Evolutionary conservation across 2,329 filamentous ascomycete species (phyloP).

Genomic region (Fusarium denticulatum): DNA sequence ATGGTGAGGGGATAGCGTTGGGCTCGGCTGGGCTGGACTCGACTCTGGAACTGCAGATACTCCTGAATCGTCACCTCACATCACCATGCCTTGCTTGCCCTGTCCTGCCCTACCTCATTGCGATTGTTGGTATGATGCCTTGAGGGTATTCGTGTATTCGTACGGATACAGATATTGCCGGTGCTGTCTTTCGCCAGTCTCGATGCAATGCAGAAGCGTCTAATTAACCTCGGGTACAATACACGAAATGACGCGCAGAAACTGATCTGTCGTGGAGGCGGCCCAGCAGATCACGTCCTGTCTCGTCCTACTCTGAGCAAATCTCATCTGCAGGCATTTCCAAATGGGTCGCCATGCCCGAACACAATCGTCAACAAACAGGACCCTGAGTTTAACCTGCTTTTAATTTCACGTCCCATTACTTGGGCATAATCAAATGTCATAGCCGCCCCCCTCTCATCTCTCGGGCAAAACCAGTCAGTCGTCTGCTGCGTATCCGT

Average conservation of each 20-base stretch:
- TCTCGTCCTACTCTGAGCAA: background rate
- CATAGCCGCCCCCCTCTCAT: constrained; percentile 25
- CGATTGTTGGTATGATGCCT: background rate
- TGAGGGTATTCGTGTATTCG: background rate
- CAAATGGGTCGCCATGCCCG: constrained; percentile 25
- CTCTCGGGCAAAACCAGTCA: constrained; percentile 8
- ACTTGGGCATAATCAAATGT: background rate
- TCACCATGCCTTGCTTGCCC: background rate
- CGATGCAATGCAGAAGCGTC: background rate
- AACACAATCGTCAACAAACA: constrained; percentile 7
- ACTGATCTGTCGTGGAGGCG: constrained; percentile 23
- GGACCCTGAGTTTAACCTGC: constrained; percentile 33
- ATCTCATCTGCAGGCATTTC: constrained; percentile 18
- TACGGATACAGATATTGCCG: background rate
- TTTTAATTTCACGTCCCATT: constrained; percentile 21
- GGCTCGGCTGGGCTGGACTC: constrained; percentile 4
- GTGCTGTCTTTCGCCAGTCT: constrained; percentile 1
- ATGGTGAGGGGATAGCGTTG: constrained; percentile 14
- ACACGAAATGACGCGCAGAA: constrained; percentile 29
- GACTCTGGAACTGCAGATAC: constrained; percentile 10
- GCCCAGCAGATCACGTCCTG: constrained; percentile 28
- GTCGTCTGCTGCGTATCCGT: background rate
- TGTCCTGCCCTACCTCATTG: background rate
- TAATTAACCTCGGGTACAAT: constrained; percentile 28
- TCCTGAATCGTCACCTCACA: constrained; percentile 20